Percentiles rank a stretch among this genome's conserved stretches.
phyloP scores from a whole-genome alignment of 306 rosid species.

The Hylodesmum podocarpum region DNA sequence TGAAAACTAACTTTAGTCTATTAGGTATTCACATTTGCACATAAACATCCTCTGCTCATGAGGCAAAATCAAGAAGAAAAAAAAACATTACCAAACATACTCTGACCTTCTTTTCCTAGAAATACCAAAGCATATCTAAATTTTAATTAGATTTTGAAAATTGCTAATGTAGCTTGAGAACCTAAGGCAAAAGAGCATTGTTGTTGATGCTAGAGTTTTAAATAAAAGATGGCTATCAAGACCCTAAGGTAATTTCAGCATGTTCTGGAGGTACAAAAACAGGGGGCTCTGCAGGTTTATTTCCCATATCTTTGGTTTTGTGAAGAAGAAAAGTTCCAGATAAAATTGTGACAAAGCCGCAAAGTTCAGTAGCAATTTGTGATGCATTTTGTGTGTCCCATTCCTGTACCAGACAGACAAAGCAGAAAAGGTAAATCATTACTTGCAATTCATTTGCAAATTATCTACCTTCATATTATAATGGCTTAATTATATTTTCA shows the following conservation, averaged over 20 bases:
- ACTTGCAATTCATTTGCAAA: background rate
- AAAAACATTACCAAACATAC: background rate
- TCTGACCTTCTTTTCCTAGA: slow-evolving; percentile 1
- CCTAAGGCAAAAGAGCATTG: background rate
- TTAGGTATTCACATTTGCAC: background rate
- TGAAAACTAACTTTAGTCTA: background rate
- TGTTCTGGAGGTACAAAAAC: slow-evolving; percentile 27
- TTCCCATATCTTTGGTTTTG: slow-evolving; percentile 89
- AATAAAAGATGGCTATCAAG: background rate
- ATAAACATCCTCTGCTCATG: background rate
- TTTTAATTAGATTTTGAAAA: background rate
- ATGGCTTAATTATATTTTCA: too few species aligned
- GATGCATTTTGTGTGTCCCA: slow-evolving; percentile 75
- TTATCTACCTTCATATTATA: background rate
- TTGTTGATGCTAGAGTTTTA: background rate
- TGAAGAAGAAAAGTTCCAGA: slow-evolving; percentile 95
- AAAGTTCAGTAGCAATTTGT: slow-evolving; percentile 75
- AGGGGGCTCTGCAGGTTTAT: slow-evolving; percentile 37
- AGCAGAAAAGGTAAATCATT: background rate
- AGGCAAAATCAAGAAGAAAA: background rate
- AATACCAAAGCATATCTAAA: background rate
- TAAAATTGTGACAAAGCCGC: slow-evolving; percentile 88
- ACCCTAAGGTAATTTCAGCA: background rate
- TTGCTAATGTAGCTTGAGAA: background rate
- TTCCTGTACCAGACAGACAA: slow-evolving; percentile 50